Base-by-base conservation (phyloP, 305 asterid genomes). In the Fraxinus platypoda region DNA sequence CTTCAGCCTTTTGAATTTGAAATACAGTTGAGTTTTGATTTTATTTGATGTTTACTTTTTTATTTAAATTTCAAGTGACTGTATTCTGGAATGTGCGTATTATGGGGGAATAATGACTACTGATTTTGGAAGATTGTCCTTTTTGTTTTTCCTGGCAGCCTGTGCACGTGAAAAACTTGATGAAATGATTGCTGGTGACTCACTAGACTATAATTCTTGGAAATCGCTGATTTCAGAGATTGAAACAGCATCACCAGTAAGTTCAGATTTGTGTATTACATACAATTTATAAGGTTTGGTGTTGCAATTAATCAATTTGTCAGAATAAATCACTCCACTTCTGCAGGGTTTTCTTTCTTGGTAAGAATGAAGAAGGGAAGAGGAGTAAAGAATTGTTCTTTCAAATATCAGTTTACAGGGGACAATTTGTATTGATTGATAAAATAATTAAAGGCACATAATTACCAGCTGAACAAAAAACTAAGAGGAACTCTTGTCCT, bases 141-240 rank as follows among this genome's bases (percentile, higher is more conserved):
- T 5, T 83, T 49, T 82, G 62, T 78, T 79, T 81, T 88, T 80
- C 86, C 31, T 81, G 90, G 94, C 85, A 83, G 85, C 78, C 84
- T 78, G 66, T 83, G 75, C 86, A 71, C 84, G 83, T 64, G 86
- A 85, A 87, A 91, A 89, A 88, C 92, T 94, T 78, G 84, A 78
- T 71, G 83, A 87, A 78, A 85, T 94, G 93, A 89, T 90, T 82
- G 85, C 92, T 77, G 81, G 82, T 78, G 88, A 87, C 87, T 86
- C 87, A 77, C 71, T 41, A 81, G 94, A 93, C 87, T 92, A 90
- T 88, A 87, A 82, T 85, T 86, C 92, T 13, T 94, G 97, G 98
- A 88, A 82, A 77, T 81, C 86, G 23, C 82, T 95, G 85, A 87
- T 95, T 84, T 86, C 83, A 75, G 97, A 91, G 89, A 85, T 92